Conservation (phyloP, 202 grass and related monocot genomes). For the Bolboschoenoplectus hybrid region DNA sequence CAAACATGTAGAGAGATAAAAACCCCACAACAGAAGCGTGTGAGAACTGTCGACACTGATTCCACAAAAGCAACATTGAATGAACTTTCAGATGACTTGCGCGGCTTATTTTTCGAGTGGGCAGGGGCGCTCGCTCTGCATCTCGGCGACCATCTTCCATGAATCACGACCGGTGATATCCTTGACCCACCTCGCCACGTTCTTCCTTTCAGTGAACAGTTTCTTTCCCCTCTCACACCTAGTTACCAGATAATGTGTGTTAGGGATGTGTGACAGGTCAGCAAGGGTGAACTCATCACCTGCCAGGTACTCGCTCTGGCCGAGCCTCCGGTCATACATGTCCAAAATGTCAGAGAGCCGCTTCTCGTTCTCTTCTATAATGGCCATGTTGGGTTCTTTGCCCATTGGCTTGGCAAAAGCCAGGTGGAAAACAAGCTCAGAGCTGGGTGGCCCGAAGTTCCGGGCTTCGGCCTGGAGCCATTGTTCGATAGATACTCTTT, state of each 20-base stretch:
- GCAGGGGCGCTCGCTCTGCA: conserved; percentile 71
- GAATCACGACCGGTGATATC: conserved; percentile 53
- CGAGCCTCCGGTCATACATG: conserved; percentile 72
- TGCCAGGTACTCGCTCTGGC: conserved; percentile 58
- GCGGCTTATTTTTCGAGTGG: conserved; percentile 50
- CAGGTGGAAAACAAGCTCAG: conserved; percentile 77
- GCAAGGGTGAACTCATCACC: conserved; percentile 83
- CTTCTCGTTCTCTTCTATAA: conserved; percentile 60
- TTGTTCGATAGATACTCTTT: conserved; percentile 79
- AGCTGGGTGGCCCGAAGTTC: conserved; percentile 74
- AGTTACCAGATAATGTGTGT: conserved; percentile 62
- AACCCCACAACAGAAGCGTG: neutral
- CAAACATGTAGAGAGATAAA: conserved; percentile 19
- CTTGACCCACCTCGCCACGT: conserved; percentile 65
- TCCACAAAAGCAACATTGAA: conserved; percentile 16
- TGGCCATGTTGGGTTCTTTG: conserved; percentile 49
- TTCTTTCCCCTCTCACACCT: conserved; percentile 50
- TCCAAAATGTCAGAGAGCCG: conserved; percentile 61
- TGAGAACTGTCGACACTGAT: neutral
- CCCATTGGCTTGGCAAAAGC: conserved; percentile 59
- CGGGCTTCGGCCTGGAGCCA: conserved; percentile 79
- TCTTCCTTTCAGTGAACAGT: conserved; percentile 70
- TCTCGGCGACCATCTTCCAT: conserved; percentile 68
- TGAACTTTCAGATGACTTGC: neutral
- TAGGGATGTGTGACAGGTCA: conserved; percentile 80